Conservation (phyloP, 2,329 filamentous ascomycete genomes). For the Camptophora hylomeconis region DNA sequence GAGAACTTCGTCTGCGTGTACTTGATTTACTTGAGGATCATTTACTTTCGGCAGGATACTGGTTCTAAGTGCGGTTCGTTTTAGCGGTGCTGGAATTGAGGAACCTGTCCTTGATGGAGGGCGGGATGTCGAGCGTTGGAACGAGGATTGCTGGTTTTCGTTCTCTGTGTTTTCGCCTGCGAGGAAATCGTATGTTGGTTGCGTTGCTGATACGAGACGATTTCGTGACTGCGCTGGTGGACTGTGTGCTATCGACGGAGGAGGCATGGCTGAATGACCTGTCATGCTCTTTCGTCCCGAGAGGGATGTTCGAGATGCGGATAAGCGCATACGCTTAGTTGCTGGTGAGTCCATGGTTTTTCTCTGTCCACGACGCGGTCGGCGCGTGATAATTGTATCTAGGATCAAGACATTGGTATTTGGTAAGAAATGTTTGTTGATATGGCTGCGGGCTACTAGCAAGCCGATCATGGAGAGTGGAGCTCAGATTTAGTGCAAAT, state of each 20-base stretch:
- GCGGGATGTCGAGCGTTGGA: slow-evolving; percentile 2
- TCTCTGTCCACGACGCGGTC: too few species aligned
- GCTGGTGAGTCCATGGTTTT: slow-evolving; percentile 16
- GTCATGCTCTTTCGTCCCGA: slow-evolving; percentile 13
- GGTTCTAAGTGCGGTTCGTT: background rate
- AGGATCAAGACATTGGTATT: too few species aligned
- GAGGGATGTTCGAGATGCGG: slow-evolving; percentile 13
- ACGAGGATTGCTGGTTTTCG: slow-evolving; percentile 1
- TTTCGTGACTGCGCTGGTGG: background rate
- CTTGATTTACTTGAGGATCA: slow-evolving; percentile 3
- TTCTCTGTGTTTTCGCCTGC: slow-evolving; percentile 37
- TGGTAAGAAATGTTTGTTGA: too few species aligned
- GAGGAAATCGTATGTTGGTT: slow-evolving; percentile 48
- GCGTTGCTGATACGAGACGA: slow-evolving; percentile 29
- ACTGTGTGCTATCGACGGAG: slow-evolving; percentile 10
- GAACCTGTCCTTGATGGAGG: slow-evolving; percentile 1
- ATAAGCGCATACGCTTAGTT: slow-evolving; percentile 15
- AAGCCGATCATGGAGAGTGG: too few species aligned
- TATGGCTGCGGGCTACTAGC: too few species aligned
- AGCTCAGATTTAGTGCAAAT: too few species aligned
- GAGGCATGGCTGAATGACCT: slow-evolving; percentile 10
- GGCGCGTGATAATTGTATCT: too few species aligned
- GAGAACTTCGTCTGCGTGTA: slow-evolving; percentile 54
- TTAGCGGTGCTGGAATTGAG: slow-evolving; percentile 1
- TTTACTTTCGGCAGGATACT: slow-evolving; percentile 1